Conservation (phyloP, 371 early-diverging fungal genomes). For the Mortierella sp. region DNA sequence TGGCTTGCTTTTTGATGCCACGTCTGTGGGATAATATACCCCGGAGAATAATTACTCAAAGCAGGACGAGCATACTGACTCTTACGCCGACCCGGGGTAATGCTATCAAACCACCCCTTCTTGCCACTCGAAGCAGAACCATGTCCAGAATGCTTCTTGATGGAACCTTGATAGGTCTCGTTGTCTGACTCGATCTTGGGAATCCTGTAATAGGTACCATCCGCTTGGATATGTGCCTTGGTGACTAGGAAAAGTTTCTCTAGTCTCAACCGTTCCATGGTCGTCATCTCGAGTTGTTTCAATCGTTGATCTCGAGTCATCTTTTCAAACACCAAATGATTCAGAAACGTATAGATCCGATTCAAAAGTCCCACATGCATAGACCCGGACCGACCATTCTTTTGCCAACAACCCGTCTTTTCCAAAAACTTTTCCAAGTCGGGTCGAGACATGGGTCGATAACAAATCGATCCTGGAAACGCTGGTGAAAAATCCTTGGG, state of each 20-base stretch:
- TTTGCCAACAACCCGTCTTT: constrained; percentile 60
- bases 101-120: constrained; percentile 52
- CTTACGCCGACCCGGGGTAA: constrained; percentile 37
- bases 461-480: constrained; percentile 64
- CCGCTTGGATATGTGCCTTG: constrained; percentile 34
- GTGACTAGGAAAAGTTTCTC: constrained; percentile 44
- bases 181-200: constrained; percentile 6
- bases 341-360: constrained; percentile 59
- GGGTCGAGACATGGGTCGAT: constrained; percentile 63
- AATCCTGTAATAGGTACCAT: constrained; percentile 37
- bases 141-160: constrained; percentile 14
- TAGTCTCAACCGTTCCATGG: constrained; percentile 38
- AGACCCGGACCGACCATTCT: constrained; percentile 53
- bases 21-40: constrained; percentile 50
- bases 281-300: constrained; percentile 41
- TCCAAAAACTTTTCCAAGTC: constrained; percentile 62
- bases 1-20: constrained; percentile 49
- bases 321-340: constrained; percentile 51
- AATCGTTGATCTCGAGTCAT: constrained; percentile 44
- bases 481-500: constrained; percentile 65
- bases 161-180: background rate
- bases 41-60: constrained; percentile 35
- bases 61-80: background rate
- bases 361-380: constrained; percentile 63
- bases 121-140: constrained; percentile 14